Conservation (phyloP, 1,284 basidiomycete species). For the Ceratobasidium papillatum region DNA sequence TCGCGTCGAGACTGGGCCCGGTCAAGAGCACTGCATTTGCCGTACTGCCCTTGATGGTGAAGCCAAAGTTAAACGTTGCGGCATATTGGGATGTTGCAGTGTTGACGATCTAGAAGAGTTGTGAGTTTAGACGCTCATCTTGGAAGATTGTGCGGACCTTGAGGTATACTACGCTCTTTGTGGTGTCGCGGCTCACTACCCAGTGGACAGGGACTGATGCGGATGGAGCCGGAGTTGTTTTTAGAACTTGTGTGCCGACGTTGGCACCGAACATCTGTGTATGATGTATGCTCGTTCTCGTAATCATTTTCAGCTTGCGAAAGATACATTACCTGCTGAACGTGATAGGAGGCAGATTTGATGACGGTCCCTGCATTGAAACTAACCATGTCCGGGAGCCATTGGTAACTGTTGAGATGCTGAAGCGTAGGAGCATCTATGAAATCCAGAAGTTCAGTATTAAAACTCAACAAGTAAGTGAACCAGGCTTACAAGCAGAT, state of each 20-base stretch:
- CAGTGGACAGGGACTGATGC: conserved; percentile 53
- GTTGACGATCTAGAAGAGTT: conserved; percentile 49
- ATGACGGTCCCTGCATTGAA: conserved; percentile 54
- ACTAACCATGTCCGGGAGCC: conserved; percentile 57
- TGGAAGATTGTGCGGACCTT: conserved; percentile 24
- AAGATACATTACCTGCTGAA: conserved; percentile 49
- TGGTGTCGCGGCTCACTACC: conserved; percentile 50
- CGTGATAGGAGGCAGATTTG: conserved; percentile 54
- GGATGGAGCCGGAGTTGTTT: conserved; percentile 51
- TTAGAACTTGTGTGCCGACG: conserved; percentile 52
- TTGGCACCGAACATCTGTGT: conserved; percentile 53
- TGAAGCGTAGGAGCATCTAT: conserved; percentile 48
- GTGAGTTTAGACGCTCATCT: background rate
- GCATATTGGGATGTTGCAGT: conserved; percentile 50
- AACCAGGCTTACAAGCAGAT: conserved; percentile 48
- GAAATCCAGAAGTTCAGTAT: background rate
- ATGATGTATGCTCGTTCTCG: background rate
- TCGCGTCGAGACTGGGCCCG: conserved; percentile 37
- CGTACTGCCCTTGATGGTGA: conserved; percentile 41
- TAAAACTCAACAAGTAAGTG: background rate
- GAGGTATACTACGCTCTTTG: conserved; percentile 29
- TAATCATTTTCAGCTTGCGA: conserved; percentile 2
- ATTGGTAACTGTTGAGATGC: conserved; percentile 54
- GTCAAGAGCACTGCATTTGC: conserved; percentile 16
- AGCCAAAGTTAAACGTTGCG: conserved; percentile 52